phyloP scores from a whole-genome alignment of 768 basidiomycete genomes.

The Pleurotus tuoliensis region DNA sequence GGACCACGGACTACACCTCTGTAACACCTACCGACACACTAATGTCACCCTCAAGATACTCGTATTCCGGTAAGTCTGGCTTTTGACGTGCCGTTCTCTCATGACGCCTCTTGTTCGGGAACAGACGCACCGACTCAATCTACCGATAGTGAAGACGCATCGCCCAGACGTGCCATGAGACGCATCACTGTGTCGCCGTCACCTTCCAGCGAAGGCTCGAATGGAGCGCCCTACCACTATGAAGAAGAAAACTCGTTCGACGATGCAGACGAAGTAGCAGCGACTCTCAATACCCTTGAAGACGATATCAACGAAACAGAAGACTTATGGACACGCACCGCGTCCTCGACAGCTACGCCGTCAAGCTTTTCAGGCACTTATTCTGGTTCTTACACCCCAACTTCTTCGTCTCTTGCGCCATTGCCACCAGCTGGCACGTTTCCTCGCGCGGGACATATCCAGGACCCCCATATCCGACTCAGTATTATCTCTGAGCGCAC shows the following conservation, averaged over 20 bases:
- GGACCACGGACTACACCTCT: conserved; percentile 54
- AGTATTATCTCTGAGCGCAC: conserved; percentile 80
- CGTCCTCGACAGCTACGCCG: conserved; percentile 24
- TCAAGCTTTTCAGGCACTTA: conserved; percentile 35
- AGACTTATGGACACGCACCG: conserved; percentile 61
- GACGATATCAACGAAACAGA: conserved; percentile 65
- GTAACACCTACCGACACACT: conserved; percentile 49
- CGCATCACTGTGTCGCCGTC: conserved; percentile 54
- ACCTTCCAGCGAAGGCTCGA: conserved; percentile 28
- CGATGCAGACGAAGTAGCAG: conserved; percentile 79
- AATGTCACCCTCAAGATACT: conserved; percentile 58
- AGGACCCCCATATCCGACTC: conserved; percentile 42
- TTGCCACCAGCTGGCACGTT: conserved; percentile 39
- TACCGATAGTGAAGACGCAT: conserved; percentile 40
- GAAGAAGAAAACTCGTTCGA: conserved; percentile 55
- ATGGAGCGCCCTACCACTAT: conserved; percentile 32
- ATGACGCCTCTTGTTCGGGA: no score
- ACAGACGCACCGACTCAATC: conserved; percentile 35
- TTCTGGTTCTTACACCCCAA: conserved; percentile 33
- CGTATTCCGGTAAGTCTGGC: conserved; percentile 49
- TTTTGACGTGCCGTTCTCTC: no score
- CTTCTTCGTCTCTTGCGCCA: conserved; percentile 29
- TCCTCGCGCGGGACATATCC: conserved; percentile 27
- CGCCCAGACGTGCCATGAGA: conserved; percentile 43
- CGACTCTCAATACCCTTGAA: conserved; percentile 61